These are phyloP conservation scores for Miscanthus lutarioriparius DNA, from an alignment of 176 grass and related monocot genomes.

Conservation along the genomic window DNA sequence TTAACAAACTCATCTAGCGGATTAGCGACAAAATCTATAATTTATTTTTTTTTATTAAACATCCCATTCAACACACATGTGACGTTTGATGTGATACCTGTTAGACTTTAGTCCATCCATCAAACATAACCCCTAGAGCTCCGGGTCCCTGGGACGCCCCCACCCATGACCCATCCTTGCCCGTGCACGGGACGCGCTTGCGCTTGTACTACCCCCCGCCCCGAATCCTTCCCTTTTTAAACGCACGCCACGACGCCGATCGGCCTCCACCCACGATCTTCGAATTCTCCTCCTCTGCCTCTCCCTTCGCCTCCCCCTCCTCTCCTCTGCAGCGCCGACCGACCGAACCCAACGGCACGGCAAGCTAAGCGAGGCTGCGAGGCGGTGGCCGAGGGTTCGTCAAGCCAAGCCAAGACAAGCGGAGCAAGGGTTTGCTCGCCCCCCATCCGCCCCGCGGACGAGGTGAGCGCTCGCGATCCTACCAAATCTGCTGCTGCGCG, in stretches of 20 bases:
- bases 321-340: neutral
- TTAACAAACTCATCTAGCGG: no score
- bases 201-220: no score
- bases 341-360: slow-evolving; percentile 9
- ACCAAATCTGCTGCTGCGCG: neutral
- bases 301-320: neutral
- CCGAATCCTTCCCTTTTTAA: neutral
- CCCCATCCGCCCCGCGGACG: neutral
- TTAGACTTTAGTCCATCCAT: no score
- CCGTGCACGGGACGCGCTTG: neutral
- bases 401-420: neutral
- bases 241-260: slow-evolving; percentile 3
- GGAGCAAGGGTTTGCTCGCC: slow-evolving; percentile 36
- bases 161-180: no score
- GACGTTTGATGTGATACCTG: no score
- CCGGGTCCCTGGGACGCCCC: neutral
- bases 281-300: neutral
- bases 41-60: no score
- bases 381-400: neutral
- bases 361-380: neutral
- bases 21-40: no score
- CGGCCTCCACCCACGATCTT: neutral
- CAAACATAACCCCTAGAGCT: no score
- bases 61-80: no score
- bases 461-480: slow-evolving; percentile 33